Percentiles rank a stretch among this genome's conserved stretches.
Conservation (phyloP, 2,329 filamentous ascomycete species). For the Alternaria ethzedia region DNA sequence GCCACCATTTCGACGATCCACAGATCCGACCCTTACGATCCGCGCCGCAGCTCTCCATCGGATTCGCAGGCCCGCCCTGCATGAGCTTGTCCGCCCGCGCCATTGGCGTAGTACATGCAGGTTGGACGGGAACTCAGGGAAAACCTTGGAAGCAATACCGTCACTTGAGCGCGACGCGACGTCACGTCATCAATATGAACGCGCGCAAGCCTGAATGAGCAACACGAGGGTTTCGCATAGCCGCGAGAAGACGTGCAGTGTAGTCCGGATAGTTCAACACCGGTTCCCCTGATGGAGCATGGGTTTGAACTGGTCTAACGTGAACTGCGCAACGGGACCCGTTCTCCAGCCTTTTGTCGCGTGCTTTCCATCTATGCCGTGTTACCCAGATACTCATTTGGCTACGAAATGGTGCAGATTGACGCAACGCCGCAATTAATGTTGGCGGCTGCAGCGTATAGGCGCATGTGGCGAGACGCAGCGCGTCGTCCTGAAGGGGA, state of each 20-base stretch:
- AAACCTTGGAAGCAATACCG: not conserved
- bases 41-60: not conserved
- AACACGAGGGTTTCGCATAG: not conserved
- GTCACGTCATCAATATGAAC: not conserved
- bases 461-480: not conserved
- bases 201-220: not conserved
- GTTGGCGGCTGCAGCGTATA: slow-evolving; percentile 9
- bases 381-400: not conserved
- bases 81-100: not conserved
- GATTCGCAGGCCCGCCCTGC: not conserved
- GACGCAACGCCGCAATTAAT: not conserved
- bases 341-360: not conserved
- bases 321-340: not conserved
- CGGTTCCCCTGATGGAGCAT: not conserved
- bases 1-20: not conserved
- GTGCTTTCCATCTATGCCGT: not conserved
- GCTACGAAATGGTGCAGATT: not conserved
- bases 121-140: not conserved
- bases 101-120: not conserved
- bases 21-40: slow-evolving; percentile 1
- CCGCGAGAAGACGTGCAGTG: not conserved
- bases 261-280: not conserved
- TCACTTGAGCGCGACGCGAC: not conserved
- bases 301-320: not conserved
- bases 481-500: not conserved